Percentiles rank a stretch among this genome's conserved stretches.
Evolutionary conservation across 352 stramenopile genomes (phyloP).

Genomic region (Globisporangium cederbergense): DNA sequence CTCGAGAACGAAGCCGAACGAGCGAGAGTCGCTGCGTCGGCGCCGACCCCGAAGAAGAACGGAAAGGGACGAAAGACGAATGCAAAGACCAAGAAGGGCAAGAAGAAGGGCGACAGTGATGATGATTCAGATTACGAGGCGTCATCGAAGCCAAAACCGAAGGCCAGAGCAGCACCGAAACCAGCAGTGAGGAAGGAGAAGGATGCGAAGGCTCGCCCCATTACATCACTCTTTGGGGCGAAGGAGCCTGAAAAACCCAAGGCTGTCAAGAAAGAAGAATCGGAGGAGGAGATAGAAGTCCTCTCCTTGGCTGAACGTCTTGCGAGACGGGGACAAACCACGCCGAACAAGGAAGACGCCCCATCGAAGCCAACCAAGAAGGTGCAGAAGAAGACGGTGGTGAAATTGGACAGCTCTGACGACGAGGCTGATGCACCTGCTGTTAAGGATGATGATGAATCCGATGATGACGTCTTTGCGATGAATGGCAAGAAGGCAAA

Average conservation of each 20-base stretch:
- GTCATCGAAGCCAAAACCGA: conserved; percentile 35
- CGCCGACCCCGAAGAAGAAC: conserved; percentile 57
- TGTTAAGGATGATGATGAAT: conserved; percentile 14
- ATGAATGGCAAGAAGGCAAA: conserved; percentile 42
- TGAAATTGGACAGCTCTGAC: conserved; percentile 51
- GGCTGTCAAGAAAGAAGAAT: conserved; percentile 29
- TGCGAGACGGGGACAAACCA: conserved; percentile 46
- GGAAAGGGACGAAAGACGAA: conserved; percentile 34
- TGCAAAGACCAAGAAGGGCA: conserved; percentile 53
- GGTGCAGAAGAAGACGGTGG: conserved; percentile 14
- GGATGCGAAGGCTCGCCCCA: conserved; percentile 23
- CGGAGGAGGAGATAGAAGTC: conserved; percentile 65
- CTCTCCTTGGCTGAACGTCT: conserved; percentile 72
- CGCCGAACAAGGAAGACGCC: conserved; percentile 34
- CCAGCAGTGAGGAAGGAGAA: conserved; percentile 22
- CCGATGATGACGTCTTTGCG: conserved; percentile 67
- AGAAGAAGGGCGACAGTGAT: conserved; percentile 32
- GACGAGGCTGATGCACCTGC: conserved; percentile 21
- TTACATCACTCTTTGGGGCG: conserved; percentile 52
- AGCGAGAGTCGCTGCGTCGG: conserved; percentile 48
- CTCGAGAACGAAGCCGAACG: conserved; percentile 61
- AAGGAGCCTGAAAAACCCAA: conserved; percentile 25
- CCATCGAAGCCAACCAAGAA: conserved; percentile 26
- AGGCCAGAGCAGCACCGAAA: conserved; percentile 31
- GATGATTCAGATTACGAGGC: conserved; percentile 69